Evolutionary conservation across 257 asterid genomes (phyloP), one percentile per base, ranked within the genome.

Genomic region (Osmanthus fragrans): DNA sequence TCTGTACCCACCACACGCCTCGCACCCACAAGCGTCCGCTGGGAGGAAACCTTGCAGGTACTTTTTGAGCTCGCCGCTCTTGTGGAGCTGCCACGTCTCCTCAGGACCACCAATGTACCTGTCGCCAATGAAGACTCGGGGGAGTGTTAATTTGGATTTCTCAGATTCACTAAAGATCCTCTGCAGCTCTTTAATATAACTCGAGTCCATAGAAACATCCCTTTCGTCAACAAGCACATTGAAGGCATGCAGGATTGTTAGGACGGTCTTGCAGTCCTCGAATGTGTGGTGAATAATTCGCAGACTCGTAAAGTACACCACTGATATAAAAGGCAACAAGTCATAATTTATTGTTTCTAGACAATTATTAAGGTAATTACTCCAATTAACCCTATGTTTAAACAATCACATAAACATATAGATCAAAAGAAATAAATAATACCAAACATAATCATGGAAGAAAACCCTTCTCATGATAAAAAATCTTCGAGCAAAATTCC

Each of bases 101-200:
- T 95, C 99, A 39, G 89, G 94, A 0, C 98, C 98, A 19, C 99
- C 99, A 30, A 95, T 75, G 90, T 95, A 95, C 84, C 97, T 83
- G 37, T 98, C 99, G 76, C 90, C 93, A 42, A 92, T 87, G 89
- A 95, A 95, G 36, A 95, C 96, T 84, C 91, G 85, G 0, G 99
- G 99, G 12, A 94, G 85, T 68, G 93, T 73, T 73, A 88, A 56
- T 32, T 76, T 84, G 13, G 92, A 74, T 86, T 84, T 86, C 6
- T 87, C 94, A 40, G 84, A 60, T 16, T 47, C 72, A 10, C 88
- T 90, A 73, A 92, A 75, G 77, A 91, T 92, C 86, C 73, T 83
- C 84, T 82, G 90, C 77, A 95, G 87, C 93, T 95, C 99, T 65
- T 75, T 87, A 92, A 83, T 83, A 88, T 87, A 95, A 37, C 90